A percentile compares a stretch with the other conserved stretches of the same genome.
Evolutionary conservation across 768 basidiomycete genomes (phyloP).

Genomic region (Sarcodon sp.): DNA sequence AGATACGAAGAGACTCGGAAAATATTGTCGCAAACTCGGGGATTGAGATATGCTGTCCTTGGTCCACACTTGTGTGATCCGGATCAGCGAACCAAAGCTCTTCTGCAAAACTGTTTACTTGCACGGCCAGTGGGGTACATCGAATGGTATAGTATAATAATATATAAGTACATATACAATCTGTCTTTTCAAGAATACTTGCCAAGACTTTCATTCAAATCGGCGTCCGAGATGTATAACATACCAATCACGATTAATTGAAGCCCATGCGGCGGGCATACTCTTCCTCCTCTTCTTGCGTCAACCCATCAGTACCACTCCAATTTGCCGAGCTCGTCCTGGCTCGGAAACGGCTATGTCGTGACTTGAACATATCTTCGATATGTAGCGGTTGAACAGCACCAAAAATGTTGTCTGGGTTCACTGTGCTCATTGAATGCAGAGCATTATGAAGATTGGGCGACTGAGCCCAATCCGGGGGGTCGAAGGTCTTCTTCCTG

Average conservation of each 20-base stretch:
- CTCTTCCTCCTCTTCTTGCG: conserved; percentile 70
- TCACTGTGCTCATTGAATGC: conserved; percentile 71
- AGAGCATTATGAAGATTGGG: conserved; percentile 75
- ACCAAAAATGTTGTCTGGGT: conserved; percentile 89
- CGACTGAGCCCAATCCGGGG: conserved; percentile 86
- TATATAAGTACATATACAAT: too few relatives aligned
- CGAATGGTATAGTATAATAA: too few relatives aligned
- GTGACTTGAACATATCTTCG: conserved; percentile 84
- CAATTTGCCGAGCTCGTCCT: conserved; percentile 94
- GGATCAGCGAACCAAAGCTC: too few relatives aligned
- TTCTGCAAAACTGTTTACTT: too few relatives aligned
- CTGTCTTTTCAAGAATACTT: too few relatives aligned
- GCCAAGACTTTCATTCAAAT: too few relatives aligned
- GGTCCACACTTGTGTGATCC: too few relatives aligned
- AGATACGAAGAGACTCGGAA: conserved; percentile 20
- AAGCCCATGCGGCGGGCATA: conserved; percentile 91
- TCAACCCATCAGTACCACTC: conserved; percentile 84
- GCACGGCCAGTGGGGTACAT: too few relatives aligned
- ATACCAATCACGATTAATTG: conserved; percentile 9
- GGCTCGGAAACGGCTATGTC: conserved; percentile 73
- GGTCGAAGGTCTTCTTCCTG: conserved; percentile 55
- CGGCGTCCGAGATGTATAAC: neutral
- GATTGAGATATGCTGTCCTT: neutral
- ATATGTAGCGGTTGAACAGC: conserved; percentile 75
- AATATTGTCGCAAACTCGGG: conserved; percentile 12